Evolutionary conservation across 106 monocot genomes (phyloP).

Genomic region (Apostasia shenzhenica): DNA sequence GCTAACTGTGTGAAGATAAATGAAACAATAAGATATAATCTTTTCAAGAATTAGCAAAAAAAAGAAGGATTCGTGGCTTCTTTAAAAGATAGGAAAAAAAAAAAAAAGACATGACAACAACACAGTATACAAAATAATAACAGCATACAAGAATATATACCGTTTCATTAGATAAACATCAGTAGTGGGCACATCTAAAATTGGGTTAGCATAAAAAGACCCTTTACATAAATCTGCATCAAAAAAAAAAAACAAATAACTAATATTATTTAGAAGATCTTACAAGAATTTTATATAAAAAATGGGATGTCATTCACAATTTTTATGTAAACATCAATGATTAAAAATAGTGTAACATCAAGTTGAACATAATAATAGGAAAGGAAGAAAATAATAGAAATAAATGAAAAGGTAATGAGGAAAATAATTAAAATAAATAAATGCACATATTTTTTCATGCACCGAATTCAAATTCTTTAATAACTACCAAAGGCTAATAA

Average conservation of each 20-base stretch:
- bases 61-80: too few relatives aligned
- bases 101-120: background rate
- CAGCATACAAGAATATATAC: constrained; percentile 22
- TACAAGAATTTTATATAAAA: background rate
- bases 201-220: constrained; percentile 93
- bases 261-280: background rate
- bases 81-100: too few relatives aligned
- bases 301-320: background rate
- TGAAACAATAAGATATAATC: too few relatives aligned
- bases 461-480: background rate
- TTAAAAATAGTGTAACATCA: background rate
- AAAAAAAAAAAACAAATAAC: constrained; percentile 2
- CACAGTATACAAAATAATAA: background rate
- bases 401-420: background rate
- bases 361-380: background rate
- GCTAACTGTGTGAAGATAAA: too few relatives aligned
- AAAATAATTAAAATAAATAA: background rate
- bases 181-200: constrained; percentile 70
- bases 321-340: background rate
- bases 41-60: too few relatives aligned
- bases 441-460: background rate
- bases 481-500: background rate
- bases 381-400: background rate
- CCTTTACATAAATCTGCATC: constrained; percentile 77
- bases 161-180: constrained; percentile 44